phyloP scores from a whole-genome alignment of 1,139 yeast species.

The Saccharomyces uvarum region DNA sequence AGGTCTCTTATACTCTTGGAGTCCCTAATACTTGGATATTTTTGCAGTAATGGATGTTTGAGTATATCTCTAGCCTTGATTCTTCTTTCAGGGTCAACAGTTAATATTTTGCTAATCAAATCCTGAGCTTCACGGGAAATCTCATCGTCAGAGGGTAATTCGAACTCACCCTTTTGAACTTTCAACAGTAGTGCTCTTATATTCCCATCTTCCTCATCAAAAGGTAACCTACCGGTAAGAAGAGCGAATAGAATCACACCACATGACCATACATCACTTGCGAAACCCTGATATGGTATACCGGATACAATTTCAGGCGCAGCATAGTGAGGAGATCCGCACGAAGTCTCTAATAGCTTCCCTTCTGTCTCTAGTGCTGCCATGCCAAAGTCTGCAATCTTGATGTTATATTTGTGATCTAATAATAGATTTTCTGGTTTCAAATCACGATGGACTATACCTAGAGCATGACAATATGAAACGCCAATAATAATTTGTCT shows the following conservation, averaged over 20 bases:
- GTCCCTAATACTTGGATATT: constrained; percentile 42
- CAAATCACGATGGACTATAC: constrained; percentile 90
- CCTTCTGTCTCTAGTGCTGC: constrained; percentile 93
- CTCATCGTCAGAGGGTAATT: constrained; percentile 71
- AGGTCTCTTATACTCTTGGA: constrained; percentile 42
- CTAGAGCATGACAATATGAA: constrained; percentile 85
- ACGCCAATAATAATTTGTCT: constrained; percentile 90
- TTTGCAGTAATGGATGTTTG: constrained; percentile 63
- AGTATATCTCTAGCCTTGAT: constrained; percentile 71
- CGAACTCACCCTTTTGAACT: constrained; percentile 82
- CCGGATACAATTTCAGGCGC: constrained; percentile 97
- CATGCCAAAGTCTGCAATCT: constrained; percentile 98
- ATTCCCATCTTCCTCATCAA: constrained; percentile 78
- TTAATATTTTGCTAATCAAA: constrained; percentile 61
- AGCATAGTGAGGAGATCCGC: constrained; percentile 98
- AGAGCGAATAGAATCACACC: constrained; percentile 91
- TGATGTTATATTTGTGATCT: constrained; percentile 81
- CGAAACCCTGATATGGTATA: constrained; percentile 89
- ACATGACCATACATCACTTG: constrained; percentile 97
- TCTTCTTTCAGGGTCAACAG: constrained; percentile 71
- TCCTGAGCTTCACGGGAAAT: constrained; percentile 61
- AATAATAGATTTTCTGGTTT: constrained; percentile 89
- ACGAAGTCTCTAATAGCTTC: constrained; percentile 80
- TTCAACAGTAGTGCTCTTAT: constrained; percentile 76
- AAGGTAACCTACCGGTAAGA: constrained; percentile 89